These are phyloP conservation scores for Fraxinus paxiana DNA, from an alignment of 305 asterid genomes.

Conservation along the genomic window DNA sequence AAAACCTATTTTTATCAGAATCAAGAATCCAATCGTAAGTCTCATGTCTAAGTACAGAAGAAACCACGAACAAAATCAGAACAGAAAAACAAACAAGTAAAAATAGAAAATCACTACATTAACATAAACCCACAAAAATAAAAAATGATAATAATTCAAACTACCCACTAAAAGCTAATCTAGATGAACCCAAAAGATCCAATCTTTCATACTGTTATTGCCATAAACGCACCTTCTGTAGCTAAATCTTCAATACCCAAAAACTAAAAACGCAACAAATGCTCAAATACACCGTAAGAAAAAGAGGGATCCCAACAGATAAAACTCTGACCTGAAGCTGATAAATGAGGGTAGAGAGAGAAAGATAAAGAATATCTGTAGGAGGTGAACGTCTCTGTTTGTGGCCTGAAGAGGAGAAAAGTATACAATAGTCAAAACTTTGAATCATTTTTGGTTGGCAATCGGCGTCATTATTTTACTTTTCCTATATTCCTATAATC, in stretches of 20 bases:
- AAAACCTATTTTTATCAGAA: background rate
- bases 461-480: constrained; percentile 42
- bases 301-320: background rate
- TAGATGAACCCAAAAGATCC: constrained; percentile 31
- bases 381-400: constrained; percentile 18
- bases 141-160: background rate
- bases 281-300: background rate
- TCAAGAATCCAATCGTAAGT: constrained; percentile 16
- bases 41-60: background rate
- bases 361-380: constrained; percentile 20
- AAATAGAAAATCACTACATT: constrained; percentile 10
- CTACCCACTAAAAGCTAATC: background rate
- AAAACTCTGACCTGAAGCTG: constrained; percentile 4
- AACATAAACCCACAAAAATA: constrained; percentile 16
- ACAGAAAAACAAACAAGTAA: background rate
- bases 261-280: constrained; percentile 1
- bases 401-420: constrained; percentile 29
- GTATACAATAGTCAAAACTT: constrained; percentile 22
- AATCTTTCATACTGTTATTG: constrained; percentile 1
- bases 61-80: constrained; percentile 11
- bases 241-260: constrained; percentile 36
- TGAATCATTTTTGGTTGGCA: constrained; percentile 45
- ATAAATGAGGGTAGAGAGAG: constrained; percentile 2
- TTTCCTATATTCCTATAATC: background rate
- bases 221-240: constrained; percentile 20